phyloP scores from a whole-genome alignment of 192 early-diverging fungal genomes.

The Backusella parvicylindrica region DNA sequence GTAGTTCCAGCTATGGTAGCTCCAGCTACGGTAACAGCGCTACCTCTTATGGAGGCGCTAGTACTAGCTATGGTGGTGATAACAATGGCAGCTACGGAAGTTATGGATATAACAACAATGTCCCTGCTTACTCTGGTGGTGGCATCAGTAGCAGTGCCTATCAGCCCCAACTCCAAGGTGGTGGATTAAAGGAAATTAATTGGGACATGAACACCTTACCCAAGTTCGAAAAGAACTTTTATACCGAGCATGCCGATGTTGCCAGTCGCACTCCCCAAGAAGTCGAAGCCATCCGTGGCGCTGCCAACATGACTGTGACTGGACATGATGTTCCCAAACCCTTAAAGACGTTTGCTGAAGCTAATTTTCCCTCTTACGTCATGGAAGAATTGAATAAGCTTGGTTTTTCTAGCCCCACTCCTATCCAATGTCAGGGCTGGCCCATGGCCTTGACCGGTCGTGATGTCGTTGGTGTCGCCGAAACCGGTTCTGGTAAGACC shows the following conservation, averaged over 20 bases:
- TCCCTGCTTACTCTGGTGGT: neutral
- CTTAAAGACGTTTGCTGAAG: slow-evolving; percentile 83
- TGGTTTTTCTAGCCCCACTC: slow-evolving; percentile 85
- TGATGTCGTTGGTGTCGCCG: slow-evolving; percentile 89
- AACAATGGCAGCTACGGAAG: slow-evolving; percentile 43
- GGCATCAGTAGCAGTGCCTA: neutral
- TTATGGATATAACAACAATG: neutral
- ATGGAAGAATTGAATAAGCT: slow-evolving; percentile 79
- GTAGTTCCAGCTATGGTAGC: slow-evolving; percentile 8
- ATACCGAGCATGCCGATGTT: slow-evolving; percentile 80
- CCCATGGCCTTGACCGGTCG: slow-evolving; percentile 96
- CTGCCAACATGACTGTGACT: slow-evolving; percentile 80
- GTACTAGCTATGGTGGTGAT: slow-evolving; percentile 26
- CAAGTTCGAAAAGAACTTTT: slow-evolving; percentile 96
- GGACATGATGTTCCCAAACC: slow-evolving; percentile 90
- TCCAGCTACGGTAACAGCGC: slow-evolving; percentile 7
- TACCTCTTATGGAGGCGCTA: slow-evolving; percentile 33
- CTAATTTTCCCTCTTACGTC: slow-evolving; percentile 90
- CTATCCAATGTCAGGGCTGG: slow-evolving; percentile 98
- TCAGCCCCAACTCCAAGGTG: slow-evolving; percentile 37
- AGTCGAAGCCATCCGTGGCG: slow-evolving; percentile 71
- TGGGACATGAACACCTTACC: slow-evolving; percentile 70
- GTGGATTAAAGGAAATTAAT: slow-evolving; percentile 51
- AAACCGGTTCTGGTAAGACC: slow-evolving; percentile 93
- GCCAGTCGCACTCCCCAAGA: slow-evolving; percentile 62